phyloP scores from a whole-genome alignment of 2,329 filamentous ascomycete genomes.

The Penicillium digitatum region DNA sequence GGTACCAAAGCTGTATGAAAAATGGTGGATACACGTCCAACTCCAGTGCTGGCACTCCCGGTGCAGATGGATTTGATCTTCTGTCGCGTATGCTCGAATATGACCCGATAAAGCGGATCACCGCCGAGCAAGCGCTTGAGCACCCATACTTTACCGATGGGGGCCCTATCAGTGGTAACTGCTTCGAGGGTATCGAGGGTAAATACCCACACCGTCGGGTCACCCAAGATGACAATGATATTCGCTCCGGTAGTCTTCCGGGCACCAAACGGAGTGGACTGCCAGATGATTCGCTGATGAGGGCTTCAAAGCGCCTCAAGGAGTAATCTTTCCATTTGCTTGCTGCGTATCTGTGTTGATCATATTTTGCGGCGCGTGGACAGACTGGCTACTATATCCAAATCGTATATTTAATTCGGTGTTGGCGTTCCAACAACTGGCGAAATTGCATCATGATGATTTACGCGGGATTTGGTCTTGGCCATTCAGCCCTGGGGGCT shows the following conservation, averaged over 20 bases:
- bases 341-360: not conserved
- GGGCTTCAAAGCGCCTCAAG: constrained; percentile 54
- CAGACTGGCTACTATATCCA: not conserved
- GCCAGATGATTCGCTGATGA: constrained; percentile 72
- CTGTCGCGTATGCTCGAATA: constrained; percentile 83
- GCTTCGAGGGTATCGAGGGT: constrained; percentile 82
- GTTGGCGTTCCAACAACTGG: not conserved
- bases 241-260: constrained; percentile 80
- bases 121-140: constrained; percentile 80
- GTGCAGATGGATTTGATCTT: constrained; percentile 74
- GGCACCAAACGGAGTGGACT: constrained; percentile 86
- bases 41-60: constrained; percentile 55
- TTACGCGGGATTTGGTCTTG: not conserved
- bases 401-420: not conserved
- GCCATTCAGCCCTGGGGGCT: not conserved
- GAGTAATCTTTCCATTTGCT: constrained; percentile 33
- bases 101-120: constrained; percentile 82
- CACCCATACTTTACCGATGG: constrained; percentile 81
- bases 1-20: constrained; percentile 70
- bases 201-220: constrained; percentile 89
- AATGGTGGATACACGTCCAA: constrained; percentile 51
- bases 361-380: constrained; percentile 1
- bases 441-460: not conserved
- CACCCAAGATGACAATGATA: constrained; percentile 93
- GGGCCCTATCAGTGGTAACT: constrained; percentile 69